Conservation (phyloP, 257 asterid genomes). For the Buddleja alternifolia region DNA sequence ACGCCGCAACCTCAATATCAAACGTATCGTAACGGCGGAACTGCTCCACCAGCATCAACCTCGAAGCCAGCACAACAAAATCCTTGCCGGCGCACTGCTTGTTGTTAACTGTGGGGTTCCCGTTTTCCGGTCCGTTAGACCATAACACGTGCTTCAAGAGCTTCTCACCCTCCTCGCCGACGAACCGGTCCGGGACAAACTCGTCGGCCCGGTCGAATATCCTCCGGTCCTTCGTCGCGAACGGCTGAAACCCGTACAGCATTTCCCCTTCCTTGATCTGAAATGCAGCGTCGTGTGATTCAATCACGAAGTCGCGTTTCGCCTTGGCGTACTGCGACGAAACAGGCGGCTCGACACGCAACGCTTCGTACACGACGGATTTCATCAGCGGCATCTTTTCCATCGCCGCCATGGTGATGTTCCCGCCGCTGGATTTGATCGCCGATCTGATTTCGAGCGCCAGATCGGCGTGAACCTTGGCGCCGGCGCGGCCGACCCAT, state of each 20-base stretch:
- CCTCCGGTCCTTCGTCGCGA: slow-evolving; percentile 62
- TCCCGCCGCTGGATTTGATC: slow-evolving; percentile 38
- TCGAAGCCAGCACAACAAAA: slow-evolving; percentile 52
- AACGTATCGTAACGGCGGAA: not conserved
- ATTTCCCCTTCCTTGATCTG: slow-evolving; percentile 53
- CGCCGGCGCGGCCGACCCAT: slow-evolving; percentile 60
- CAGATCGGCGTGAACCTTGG: slow-evolving; percentile 43
- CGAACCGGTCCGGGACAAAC: slow-evolving; percentile 59
- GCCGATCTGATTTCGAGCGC: slow-evolving; percentile 56
- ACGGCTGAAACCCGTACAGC: slow-evolving; percentile 44
- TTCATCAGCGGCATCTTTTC: slow-evolving; percentile 58
- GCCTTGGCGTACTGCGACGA: slow-evolving; percentile 58
- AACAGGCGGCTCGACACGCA: slow-evolving; percentile 60
- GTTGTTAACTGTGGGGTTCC: slow-evolving; percentile 39
- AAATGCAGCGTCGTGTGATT: slow-evolving; percentile 55
- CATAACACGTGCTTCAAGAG: slow-evolving; percentile 55
- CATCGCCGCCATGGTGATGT: slow-evolving; percentile 50
- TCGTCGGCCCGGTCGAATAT: slow-evolving; percentile 55
- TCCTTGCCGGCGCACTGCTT: slow-evolving; percentile 77
- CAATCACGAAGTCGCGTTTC: slow-evolving; percentile 44
- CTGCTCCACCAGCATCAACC: not conserved
- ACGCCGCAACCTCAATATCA: slow-evolving; percentile 45
- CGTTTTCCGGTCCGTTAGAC: slow-evolving; percentile 69
- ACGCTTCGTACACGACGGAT: slow-evolving; percentile 56
- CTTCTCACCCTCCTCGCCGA: slow-evolving; percentile 56